Evolutionary conservation across 192 early-diverging fungal species (phyloP), one percentile per base, ranked within the genome.

Genomic region (Coemansia sp.): DNA sequence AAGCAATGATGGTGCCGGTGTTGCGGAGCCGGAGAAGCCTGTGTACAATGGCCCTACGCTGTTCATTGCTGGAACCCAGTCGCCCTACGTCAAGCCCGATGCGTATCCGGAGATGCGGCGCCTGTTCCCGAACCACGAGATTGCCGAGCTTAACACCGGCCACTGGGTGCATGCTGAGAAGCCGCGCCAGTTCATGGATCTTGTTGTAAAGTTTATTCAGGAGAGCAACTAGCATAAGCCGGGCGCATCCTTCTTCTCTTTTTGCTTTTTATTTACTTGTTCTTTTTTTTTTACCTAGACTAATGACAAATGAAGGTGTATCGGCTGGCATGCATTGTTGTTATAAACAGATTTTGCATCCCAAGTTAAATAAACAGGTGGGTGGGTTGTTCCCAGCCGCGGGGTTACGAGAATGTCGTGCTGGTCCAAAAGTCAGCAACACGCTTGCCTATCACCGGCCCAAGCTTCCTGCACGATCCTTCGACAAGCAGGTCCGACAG

Each of bases 141-240:
- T 97, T 22, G 73, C 72, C 12, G 77, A 81, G 59, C 68, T 98
- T 19, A 88, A 97, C 54, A 87, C 94, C 17, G 95, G 95, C 0
- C 96, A 98, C 71, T 98, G 96, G 96, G 90, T 90, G n/a, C 90
- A 92, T 74, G 85, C 89, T 0, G 88, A 92, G 72, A 89, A 84
- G 69, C 89, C 90, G 20, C 74, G 81, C 5, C 88, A 90, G 64
- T 92, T 92, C 64, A 65, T 87, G 53, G 63, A 77, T 6, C 45
- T 87, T 2, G 86, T 92, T 0, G 81, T 72, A 0, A 77, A 76
- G 7, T 90, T 90, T 83, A 69, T 82, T 14, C 46, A 2, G n/a
- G 7, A 61, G 8, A 16, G 40, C 16, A 10, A 42, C 32, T 32
- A 32, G 32, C 32, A 32, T 32, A 32, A 32, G n/a, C n/a, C n/a